Conservation (phyloP, 306 rosid species). For the Mimosa pudica region DNA sequence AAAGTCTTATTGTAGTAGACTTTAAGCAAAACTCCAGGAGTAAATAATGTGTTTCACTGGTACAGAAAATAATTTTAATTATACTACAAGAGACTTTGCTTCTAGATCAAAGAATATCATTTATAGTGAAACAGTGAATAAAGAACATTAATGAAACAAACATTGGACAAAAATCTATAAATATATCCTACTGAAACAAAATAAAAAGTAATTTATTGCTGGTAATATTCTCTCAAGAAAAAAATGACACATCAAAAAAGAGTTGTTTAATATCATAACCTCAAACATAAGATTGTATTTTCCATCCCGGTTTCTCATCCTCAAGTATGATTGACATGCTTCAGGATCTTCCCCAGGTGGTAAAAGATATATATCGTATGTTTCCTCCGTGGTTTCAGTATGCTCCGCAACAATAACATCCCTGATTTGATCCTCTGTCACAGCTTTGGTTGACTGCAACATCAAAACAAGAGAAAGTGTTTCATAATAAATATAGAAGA, state of each 20-base stretch:
- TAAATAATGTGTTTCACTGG: not conserved
- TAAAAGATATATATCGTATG: slow-evolving; percentile 95
- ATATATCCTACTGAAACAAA: not conserved
- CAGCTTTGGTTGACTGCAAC: slow-evolving; percentile 73
- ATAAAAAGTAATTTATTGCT: slow-evolving; percentile 14
- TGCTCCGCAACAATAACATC: slow-evolving; percentile 68
- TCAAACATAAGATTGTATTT: slow-evolving; percentile 99
- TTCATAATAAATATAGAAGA: slow-evolving; percentile 22
- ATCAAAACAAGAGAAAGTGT: slow-evolving; percentile 26
- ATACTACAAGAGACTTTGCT: not conserved
- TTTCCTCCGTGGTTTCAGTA: slow-evolving; percentile 84
- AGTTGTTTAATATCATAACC: slow-evolving; percentile 54
- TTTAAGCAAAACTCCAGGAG: not conserved
- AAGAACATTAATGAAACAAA: slow-evolving; percentile 23
- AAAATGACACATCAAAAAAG: slow-evolving; percentile 14
- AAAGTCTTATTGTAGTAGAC: slow-evolving; percentile 17
- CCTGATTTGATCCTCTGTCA: slow-evolving; percentile 83
- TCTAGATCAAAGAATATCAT: slow-evolving; percentile 12
- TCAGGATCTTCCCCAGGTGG: slow-evolving; percentile 99
- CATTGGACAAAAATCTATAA: slow-evolving; percentile 19
- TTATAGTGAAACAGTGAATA: slow-evolving; percentile 11
- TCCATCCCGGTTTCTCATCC: slow-evolving; percentile 99
- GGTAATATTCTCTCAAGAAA: slow-evolving; percentile 4
- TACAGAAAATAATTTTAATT: not conserved
- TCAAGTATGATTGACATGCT: slow-evolving; percentile 97